Base-by-base conservation (phyloP, 1,284 basidiomycete genomes). In the Rhodotorula sp. region DNA sequence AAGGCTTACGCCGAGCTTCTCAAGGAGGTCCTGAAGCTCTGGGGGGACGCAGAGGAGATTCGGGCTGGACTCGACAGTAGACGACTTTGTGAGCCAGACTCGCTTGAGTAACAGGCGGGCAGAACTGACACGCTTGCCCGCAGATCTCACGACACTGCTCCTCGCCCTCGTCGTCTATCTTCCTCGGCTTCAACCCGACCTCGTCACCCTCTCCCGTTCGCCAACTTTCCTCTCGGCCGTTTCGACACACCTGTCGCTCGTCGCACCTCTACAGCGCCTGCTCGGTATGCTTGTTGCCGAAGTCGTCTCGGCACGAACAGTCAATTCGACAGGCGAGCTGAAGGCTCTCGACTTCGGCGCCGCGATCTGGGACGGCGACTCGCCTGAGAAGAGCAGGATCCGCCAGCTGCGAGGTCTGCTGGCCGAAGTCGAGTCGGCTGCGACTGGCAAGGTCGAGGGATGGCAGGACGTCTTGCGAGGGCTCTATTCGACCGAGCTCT, bases 271-370 rank as follows among this genome's bases (percentile, higher is more conserved):
- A 2, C 85, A 96, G 20, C 88, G 94, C 3, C 84, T 89, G n/a
- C 89, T 92, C 73, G 95, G 95, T 4, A 96, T 98, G 94, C 85
- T 98, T 19, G 87, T 88, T 0, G 95, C 91, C 0, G 95, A 99
- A 79, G 82, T 90, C 30, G 66, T 84, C 11, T 77, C 76, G n/a
- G 44, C 79, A 77, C 67, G 76, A 74, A 66, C 74, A 74, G 30
- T 82, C 79, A 11, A 75, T 5, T 59, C 64, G 6, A 77, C 76
- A 3, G 60, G 68, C 2, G 62, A 66, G 11, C 84, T 86, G 0
- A 90, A 89, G 79, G 84, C 84, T 53, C 83, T 98, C 11, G 84
- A 86, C 67, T 98, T 98, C 73, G 87, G 85, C 0, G 86, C 85
- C 2, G 77, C 77, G 4, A 80, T 85, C 52, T 98, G 95, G 95